Base-by-base conservation (phyloP, 169 alveolate species). In the Eimeria mitis region DNA sequence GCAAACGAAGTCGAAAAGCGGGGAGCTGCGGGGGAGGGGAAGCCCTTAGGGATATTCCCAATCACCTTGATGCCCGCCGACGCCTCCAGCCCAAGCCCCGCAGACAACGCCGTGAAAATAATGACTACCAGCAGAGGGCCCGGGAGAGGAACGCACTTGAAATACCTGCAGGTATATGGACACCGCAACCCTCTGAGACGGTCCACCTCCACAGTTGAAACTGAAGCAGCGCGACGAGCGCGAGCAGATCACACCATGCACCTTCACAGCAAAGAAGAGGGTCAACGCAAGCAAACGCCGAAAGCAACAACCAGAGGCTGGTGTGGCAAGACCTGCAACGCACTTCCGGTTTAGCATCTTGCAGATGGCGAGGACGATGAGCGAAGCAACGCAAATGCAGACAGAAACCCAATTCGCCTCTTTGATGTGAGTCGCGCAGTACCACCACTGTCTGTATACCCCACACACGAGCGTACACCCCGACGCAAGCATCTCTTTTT, bases 401-500 rank as follows among this genome's bases (percentile, higher is more conserved):
- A 94, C 94, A 3, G 96, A 81, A 65, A 61, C 89, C 89, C 96
- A 84, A 89, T 94, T 94, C 37, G 89, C 81, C 42, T 84, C 89
- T 28, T 47, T 25, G 37, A 94, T 68, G 85, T 94, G 94, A n/a
- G 89, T 85, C 34, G 89, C 44, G 84, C 94, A 94, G 89, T 84
- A 73, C 96, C 96, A 94, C 96, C 96, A 94, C 92, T 94, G 96
- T 84, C 96, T 94, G 96, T 7, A 70, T 54, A 76, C 83, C 81
- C 47, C 92, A 65, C 40, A 42, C 94, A 65, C 2, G 68, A 13
- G 2, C 65, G 28, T 4, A 6, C 8, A 34, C 75, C 68, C 16
- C 78, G 21, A 81, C 1, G 47, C 81, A 42, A 49, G 13, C 42
- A 44, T 31, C 44, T 2, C 44, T 5, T 13, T 4, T 19, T 71